A percentile compares a stretch with the other conserved stretches of the same genome.
phyloP scores from a whole-genome alignment of 768 basidiomycete species.

The Serendipita sp. region DNA sequence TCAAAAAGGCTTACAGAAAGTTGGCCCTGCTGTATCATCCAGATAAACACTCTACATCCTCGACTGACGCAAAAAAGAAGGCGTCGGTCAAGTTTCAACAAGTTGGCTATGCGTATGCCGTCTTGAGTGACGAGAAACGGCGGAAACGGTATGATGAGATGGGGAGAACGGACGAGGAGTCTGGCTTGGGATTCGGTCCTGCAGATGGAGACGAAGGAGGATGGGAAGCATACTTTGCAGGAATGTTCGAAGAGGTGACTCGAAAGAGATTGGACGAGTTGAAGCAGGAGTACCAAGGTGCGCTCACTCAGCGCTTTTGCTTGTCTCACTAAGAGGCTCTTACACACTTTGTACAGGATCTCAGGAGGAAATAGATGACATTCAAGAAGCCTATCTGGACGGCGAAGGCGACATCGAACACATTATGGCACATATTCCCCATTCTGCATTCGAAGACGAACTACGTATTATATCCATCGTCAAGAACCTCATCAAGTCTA shows the following conservation, averaged over 20 bases:
- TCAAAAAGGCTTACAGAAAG: conserved; percentile 74
- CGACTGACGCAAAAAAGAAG: conserved; percentile 43
- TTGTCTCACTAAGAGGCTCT: not conserved
- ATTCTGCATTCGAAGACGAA: conserved; percentile 74
- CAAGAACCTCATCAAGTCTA: conserved; percentile 46
- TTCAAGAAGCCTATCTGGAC: conserved; percentile 57
- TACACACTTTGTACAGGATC: conserved; percentile 41
- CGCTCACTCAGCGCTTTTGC: conserved; percentile 8
- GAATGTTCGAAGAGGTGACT: conserved; percentile 76
- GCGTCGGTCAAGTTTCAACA: conserved; percentile 78
- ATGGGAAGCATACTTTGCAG: conserved; percentile 93
- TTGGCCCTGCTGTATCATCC: conserved; percentile 75
- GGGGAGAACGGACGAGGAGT: conserved; percentile 62
- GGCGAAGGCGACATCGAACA: conserved; percentile 58
- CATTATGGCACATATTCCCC: conserved; percentile 76
- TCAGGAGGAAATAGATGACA: conserved; percentile 64
- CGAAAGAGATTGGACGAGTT: conserved; percentile 78
- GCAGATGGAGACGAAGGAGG: conserved; percentile 57
- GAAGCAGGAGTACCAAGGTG: conserved; percentile 90
- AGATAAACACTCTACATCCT: conserved; percentile 64
- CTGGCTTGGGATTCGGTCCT: conserved; percentile 34
- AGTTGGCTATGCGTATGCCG: conserved; percentile 85
- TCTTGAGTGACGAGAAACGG: conserved; percentile 64
- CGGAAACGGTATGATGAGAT: conserved; percentile 69
- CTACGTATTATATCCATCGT: conserved; percentile 60